phyloP scores from a whole-genome alignment of 345 rosid species.

The Salix dunnii region DNA sequence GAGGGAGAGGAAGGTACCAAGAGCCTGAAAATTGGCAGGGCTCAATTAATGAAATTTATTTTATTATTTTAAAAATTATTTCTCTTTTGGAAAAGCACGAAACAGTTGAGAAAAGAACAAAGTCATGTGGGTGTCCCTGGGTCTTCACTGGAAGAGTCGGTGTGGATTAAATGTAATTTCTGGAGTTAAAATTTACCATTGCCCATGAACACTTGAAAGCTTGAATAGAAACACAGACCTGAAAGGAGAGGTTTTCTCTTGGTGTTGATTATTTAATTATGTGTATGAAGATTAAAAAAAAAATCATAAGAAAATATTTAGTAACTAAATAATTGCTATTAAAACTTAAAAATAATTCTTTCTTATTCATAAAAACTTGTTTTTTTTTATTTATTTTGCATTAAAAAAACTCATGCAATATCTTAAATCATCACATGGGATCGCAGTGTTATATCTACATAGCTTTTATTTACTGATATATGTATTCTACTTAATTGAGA shows the following conservation, averaged over 20 bases:
- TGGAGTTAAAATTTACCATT: background rate
- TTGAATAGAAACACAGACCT: background rate
- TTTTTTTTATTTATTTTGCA: too few species aligned
- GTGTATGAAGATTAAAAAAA: background rate
- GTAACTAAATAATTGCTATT: too few species aligned
- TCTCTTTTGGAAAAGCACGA: slow-evolving; percentile 14
- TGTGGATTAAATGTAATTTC: slow-evolving; percentile 52
- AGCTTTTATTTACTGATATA: too few species aligned
- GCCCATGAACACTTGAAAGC: background rate
- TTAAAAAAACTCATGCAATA: too few species aligned
- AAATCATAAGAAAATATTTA: too few species aligned
- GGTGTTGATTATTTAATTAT: background rate
- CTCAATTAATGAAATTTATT: slow-evolving; percentile 36
- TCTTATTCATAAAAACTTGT: too few species aligned
- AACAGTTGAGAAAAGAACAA: slow-evolving; percentile 46
- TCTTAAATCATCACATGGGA: too few species aligned
- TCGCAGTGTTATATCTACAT: too few species aligned
- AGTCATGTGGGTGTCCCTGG: slow-evolving; percentile 62
- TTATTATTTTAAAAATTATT: background rate
- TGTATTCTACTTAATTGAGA: too few species aligned
- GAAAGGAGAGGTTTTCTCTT: background rate
- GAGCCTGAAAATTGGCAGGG: slow-evolving; percentile 35
- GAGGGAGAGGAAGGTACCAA: slow-evolving; percentile 43
- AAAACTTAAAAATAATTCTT: too few species aligned
- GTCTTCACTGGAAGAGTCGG: slow-evolving; percentile 55